Conservation (phyloP, 208 protist species). For the Leishmania turanica region DNA sequence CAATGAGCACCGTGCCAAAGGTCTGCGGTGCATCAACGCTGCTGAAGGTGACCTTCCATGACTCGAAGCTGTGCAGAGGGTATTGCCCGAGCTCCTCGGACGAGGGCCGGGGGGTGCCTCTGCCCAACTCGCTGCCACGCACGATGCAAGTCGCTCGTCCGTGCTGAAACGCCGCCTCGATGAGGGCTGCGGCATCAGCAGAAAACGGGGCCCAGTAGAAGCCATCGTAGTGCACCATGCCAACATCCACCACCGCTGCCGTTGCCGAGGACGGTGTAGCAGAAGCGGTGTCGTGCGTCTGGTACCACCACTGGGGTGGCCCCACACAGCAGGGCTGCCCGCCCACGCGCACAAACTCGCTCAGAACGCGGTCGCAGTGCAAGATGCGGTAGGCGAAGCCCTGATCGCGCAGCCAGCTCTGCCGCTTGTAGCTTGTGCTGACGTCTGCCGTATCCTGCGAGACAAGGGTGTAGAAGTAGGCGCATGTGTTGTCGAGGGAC, state of each 20-base stretch:
- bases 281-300: slow-evolving; percentile 14
- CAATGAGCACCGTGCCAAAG: slow-evolving; percentile 76
- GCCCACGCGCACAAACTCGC: slow-evolving; percentile 43
- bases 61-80: slow-evolving; percentile 31
- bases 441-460: slow-evolving; percentile 98
- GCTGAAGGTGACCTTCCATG: slow-evolving; percentile 75
- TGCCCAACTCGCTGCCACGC: slow-evolving; percentile 31
- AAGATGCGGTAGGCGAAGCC: slow-evolving; percentile 92
- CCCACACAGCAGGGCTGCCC: slow-evolving; percentile 79
- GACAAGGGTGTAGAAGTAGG: slow-evolving; percentile 99
- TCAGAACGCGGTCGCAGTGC: slow-evolving; percentile 54
- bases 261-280: background rate
- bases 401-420: slow-evolving; percentile 99
- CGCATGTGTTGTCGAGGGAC: slow-evolving; percentile 93
- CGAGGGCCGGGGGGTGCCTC: slow-evolving; percentile 34
- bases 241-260: background rate
- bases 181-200: slow-evolving; percentile 33
- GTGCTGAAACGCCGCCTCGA: slow-evolving; percentile 62
- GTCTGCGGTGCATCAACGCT: slow-evolving; percentile 73
- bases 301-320: slow-evolving; percentile 85
- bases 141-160: slow-evolving; percentile 52
- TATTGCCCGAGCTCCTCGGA: slow-evolving; percentile 24
- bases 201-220: slow-evolving; percentile 70
- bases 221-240: slow-evolving; percentile 23
- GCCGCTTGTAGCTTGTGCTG: slow-evolving; percentile 95